phyloP scores from a whole-genome alignment of 2,329 filamentous ascomycete species.

The Nigrograna mackinnonii region DNA sequence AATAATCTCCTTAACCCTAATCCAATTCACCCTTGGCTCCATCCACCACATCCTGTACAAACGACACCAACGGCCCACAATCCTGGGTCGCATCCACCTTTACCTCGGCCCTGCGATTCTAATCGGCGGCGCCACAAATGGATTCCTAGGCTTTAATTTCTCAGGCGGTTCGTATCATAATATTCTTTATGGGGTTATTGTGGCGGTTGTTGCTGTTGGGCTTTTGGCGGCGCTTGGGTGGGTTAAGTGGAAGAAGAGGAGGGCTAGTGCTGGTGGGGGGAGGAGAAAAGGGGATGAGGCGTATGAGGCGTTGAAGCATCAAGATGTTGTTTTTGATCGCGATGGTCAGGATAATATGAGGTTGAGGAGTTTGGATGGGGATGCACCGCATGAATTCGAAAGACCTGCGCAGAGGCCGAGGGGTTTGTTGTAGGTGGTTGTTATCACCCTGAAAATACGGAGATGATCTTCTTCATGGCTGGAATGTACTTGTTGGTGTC shows the following conservation, averaged over 20 bases:
- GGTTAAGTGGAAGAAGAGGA: slow-evolving; percentile 6
- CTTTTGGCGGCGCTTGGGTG: slow-evolving; percentile 8
- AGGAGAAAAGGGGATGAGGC: slow-evolving; percentile 1
- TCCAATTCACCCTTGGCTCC: slow-evolving; percentile 8
- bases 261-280: neutral
- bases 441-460: too few relatives aligned
- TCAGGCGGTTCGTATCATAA: slow-evolving; percentile 12
- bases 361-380: too few relatives aligned
- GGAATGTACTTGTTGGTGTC: too few relatives aligned
- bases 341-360: too few relatives aligned
- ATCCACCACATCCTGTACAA: slow-evolving; percentile 15
- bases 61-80: slow-evolving; percentile 10
- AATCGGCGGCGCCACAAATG: slow-evolving; percentile 18
- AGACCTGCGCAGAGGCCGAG: too few relatives aligned
- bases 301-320: slow-evolving; percentile 7
- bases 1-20: neutral
- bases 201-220: slow-evolving; percentile 12
- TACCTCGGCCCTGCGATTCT: slow-evolving; percentile 20
- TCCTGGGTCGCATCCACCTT: slow-evolving; percentile 16
- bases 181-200: slow-evolving; percentile 16
- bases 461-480: too few relatives aligned
- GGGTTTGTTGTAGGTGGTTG: too few relatives aligned
- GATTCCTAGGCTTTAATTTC: slow-evolving; percentile 23
- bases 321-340: too few relatives aligned
- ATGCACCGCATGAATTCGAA: too few relatives aligned